These are phyloP conservation scores for Aspergillus ostianus DNA, from an alignment of 495 filamentous ascomycete species.

Conservation along the genomic window DNA sequence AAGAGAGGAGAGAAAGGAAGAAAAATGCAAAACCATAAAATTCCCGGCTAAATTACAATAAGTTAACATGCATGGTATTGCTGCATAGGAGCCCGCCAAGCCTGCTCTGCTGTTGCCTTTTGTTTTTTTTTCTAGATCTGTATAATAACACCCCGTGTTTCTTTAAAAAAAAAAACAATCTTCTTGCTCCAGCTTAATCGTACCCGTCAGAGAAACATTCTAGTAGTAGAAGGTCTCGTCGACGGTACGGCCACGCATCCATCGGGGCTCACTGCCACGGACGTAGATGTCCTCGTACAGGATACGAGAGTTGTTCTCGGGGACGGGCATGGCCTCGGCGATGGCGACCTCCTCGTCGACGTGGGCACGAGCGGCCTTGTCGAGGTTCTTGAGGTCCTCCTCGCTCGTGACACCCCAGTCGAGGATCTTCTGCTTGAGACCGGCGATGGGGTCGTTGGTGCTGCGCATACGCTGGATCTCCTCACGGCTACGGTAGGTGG, in stretches of 20 bases:
- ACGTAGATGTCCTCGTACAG: slow-evolving; percentile 98
- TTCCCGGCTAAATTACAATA: slow-evolving; percentile 33
- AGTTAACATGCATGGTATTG: slow-evolving; percentile 23
- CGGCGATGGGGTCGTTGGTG: slow-evolving; percentile 97
- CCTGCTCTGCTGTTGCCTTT: slow-evolving; percentile 1
- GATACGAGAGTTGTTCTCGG: slow-evolving; percentile 72
- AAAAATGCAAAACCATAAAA: slow-evolving; percentile 25
- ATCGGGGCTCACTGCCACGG: slow-evolving; percentile 81
- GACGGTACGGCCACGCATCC: slow-evolving; percentile 81
- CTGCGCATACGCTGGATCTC: slow-evolving; percentile 99
- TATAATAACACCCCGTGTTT: not conserved
- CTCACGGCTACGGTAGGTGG: slow-evolving; percentile 97
- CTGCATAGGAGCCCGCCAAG: slow-evolving; percentile 18
- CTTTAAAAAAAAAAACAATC: not conserved
- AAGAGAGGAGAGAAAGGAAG: slow-evolving; percentile 4
- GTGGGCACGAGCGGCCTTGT: slow-evolving; percentile 80
- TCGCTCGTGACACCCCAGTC: slow-evolving; percentile 91
- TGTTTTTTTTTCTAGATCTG: not conserved
- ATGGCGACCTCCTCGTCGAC: slow-evolving; percentile 89
- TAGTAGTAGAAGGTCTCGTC: slow-evolving; percentile 95
- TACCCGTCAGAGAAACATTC: slow-evolving; percentile 12
- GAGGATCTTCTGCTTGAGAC: slow-evolving; percentile 94
- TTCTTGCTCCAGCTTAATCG: slow-evolving; percentile 5
- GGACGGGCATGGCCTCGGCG: slow-evolving; percentile 81
- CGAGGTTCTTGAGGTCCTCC: slow-evolving; percentile 94